Evolutionary conservation across 352 stramenopile species (phyloP).

Genomic region (Pythium guiyangense): DNA sequence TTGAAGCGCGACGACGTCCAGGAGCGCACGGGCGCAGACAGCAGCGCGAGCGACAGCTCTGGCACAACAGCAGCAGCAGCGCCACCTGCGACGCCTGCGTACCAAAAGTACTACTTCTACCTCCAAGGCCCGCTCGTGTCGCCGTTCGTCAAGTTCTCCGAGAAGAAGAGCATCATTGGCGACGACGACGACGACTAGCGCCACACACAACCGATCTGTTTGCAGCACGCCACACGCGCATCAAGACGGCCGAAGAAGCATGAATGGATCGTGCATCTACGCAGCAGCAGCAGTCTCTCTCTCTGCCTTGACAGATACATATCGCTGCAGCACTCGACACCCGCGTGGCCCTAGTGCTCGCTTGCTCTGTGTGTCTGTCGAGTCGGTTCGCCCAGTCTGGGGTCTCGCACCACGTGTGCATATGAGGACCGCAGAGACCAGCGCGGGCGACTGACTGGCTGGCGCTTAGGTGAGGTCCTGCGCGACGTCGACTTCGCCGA

Average conservation of each 20-base stretch:
- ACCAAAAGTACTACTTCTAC: too few relatives aligned
- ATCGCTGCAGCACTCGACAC: too few relatives aligned
- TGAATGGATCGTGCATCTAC: not conserved
- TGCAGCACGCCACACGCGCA: not conserved
- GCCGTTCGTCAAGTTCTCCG: conserved; percentile 76
- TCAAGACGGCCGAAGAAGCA: not conserved
- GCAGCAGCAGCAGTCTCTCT: too few relatives aligned
- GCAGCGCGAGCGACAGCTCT: too few relatives aligned
- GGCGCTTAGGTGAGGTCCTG: conserved; percentile 74
- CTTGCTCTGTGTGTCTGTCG: too few relatives aligned
- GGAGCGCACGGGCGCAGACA: conserved; percentile 10
- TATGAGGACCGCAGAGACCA: too few relatives aligned
- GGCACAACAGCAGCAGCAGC: too few relatives aligned
- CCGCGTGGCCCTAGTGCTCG: too few relatives aligned
- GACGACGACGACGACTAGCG: conserved; percentile 82
- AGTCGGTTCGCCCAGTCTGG: not conserved
- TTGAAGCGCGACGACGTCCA: conserved; percentile 15
- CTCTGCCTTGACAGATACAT: too few relatives aligned
- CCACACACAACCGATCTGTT: not conserved
- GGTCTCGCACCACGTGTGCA: too few relatives aligned
- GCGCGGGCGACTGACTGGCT: too few relatives aligned
- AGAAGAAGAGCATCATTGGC: conserved; percentile 88
- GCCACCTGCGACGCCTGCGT: too few relatives aligned
- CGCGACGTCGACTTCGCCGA: conserved; percentile 60
- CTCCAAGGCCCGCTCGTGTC: conserved; percentile 80